Percentiles rank a stretch among this genome's conserved stretches.
phyloP scores from a whole-genome alignment of 2,329 filamentous ascomycete species.

The Stagonosporopsis chrysanthemi region DNA sequence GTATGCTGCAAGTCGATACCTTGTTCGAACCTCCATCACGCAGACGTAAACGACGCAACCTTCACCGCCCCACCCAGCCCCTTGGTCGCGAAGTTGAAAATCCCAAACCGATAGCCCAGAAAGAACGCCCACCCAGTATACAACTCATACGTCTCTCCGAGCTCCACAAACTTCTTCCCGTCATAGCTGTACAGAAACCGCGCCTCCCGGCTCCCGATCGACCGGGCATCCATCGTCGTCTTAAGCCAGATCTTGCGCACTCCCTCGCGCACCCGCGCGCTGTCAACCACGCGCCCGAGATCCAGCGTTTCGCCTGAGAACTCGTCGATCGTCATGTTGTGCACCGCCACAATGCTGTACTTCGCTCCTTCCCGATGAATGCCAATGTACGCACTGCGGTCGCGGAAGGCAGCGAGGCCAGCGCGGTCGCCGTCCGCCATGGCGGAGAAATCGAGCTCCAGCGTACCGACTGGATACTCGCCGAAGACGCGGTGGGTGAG shows the following conservation, averaged over 20 bases:
- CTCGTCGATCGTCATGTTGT: slow-evolving; percentile 49
- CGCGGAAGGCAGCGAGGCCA: slow-evolving; percentile 60
- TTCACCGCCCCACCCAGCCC: slow-evolving; percentile 4
- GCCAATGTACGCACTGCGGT: slow-evolving; percentile 59
- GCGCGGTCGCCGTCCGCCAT: slow-evolving; percentile 61
- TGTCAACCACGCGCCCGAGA: slow-evolving; percentile 15
- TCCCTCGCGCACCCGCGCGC: slow-evolving; percentile 13
- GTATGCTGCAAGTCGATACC: too few relatives aligned
- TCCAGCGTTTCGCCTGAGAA: slow-evolving; percentile 23
- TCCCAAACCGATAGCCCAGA: slow-evolving; percentile 40
- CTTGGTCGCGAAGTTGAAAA: slow-evolving; percentile 41
- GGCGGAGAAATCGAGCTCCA: slow-evolving; percentile 55
- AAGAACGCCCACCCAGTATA: slow-evolving; percentile 36
- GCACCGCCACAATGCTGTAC: slow-evolving; percentile 30
- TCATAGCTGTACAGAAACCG: slow-evolving; percentile 33
- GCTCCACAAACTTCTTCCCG: slow-evolving; percentile 22
- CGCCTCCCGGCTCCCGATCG: slow-evolving; percentile 29
- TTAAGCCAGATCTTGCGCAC: slow-evolving; percentile 32
- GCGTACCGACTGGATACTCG: slow-evolving; percentile 51
- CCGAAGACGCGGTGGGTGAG: slow-evolving; percentile 48
- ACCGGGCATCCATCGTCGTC: slow-evolving; percentile 30
- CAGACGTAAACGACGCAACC: slow-evolving; percentile 9
- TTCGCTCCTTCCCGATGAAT: slow-evolving; percentile 49
- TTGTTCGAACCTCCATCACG: too few relatives aligned
- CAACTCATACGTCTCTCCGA: slow-evolving; percentile 30